phyloP scores from a whole-genome alignment of 78 protist genomes.

The Bigelowiella natans region DNA sequence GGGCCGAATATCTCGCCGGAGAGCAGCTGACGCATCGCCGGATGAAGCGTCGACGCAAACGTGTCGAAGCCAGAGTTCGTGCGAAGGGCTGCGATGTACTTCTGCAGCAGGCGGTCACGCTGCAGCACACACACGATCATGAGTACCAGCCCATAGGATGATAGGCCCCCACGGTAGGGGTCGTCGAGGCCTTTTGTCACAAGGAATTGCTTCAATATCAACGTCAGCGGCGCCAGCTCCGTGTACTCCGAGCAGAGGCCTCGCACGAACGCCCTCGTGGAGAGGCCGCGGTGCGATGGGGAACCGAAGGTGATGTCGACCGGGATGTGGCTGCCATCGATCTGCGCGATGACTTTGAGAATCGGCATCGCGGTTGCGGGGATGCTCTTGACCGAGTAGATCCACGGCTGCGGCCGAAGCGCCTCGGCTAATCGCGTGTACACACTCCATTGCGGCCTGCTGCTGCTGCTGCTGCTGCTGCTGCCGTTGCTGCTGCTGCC shows the following conservation, averaged over 20 bases:
- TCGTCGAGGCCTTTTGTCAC: not conserved
- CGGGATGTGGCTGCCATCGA: not conserved
- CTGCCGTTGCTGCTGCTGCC: too few relatives aligned
- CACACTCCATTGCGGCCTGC: too few relatives aligned
- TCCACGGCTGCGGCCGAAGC: not conserved
- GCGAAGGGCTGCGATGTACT: too few relatives aligned
- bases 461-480: too few relatives aligned
- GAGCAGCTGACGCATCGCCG: too few relatives aligned
- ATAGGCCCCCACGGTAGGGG: not conserved
- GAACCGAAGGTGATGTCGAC: not conserved
- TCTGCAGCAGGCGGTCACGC: not conserved
- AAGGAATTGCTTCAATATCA: not conserved
- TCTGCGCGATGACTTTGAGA: not conserved
- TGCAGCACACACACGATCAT: not conserved
- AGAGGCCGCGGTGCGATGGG: not conserved
- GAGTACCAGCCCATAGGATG: not conserved
- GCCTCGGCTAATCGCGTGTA: too few relatives aligned
- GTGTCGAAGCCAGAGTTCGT: too few relatives aligned
- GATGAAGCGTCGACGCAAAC: too few relatives aligned
- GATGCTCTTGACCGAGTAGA: not conserved
- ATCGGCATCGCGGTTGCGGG: not conserved
- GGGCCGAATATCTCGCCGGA: too few relatives aligned
- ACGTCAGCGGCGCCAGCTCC: not conserved
- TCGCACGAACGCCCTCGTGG: not conserved
- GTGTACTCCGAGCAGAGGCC: not conserved